Evolutionary conservation across 2,329 filamentous ascomycete species (phyloP), one percentile per base, ranked within the genome.

Genomic region (Pseudogymnoascus sp.): DNA sequence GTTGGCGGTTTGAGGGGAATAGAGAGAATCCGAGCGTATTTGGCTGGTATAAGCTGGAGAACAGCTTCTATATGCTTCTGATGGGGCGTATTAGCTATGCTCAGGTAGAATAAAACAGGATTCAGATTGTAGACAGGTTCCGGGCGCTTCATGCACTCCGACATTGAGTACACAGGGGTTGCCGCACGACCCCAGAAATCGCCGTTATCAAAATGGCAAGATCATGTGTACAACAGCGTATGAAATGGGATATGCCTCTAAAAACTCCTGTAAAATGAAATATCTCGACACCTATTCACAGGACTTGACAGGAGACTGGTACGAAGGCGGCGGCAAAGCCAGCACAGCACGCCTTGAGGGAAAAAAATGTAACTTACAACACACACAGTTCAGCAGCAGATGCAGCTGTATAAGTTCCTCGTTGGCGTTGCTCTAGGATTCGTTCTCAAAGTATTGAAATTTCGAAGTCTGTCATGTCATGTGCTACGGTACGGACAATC

Each of bases 1-100:
- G 58, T 15, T 74, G 47, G 28, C 15, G 28, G 20, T 35, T 53
- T 53, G 47, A 25, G 47, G 28, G 15, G 14, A 33, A 53, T 53
- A 33, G 47, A 20, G 28, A 20, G 8, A 11, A 2, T 33, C 14
- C 14, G 18, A 3, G 33, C 9, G 47, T 15, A n/a, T 53, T 8
- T 33, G 15, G 28, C 2, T 33, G 15, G 25, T 53, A 33, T 33
- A 53, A 53, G n/a, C 47, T 20, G 11, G n/a, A 12, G 9, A 33
- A 33, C 28, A 53, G 47, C 47, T 53, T 20, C 2, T 4, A 7
- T 53, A 20, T 53, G 43, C 8, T 53, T 35, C 47, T 53, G 28
- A 8, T 14, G 47, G 33, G 28, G 6, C 15, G 15, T 35, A 35
- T 53, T 53, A 53, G 47, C 47, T 53, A 35, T 33, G 47, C n/a